A percentile compares a stretch with the other conserved stretches of the same genome.
phyloP scores from a whole-genome alignment of 2,329 filamentous ascomycete species.

The Botrytis sinoallii region DNA sequence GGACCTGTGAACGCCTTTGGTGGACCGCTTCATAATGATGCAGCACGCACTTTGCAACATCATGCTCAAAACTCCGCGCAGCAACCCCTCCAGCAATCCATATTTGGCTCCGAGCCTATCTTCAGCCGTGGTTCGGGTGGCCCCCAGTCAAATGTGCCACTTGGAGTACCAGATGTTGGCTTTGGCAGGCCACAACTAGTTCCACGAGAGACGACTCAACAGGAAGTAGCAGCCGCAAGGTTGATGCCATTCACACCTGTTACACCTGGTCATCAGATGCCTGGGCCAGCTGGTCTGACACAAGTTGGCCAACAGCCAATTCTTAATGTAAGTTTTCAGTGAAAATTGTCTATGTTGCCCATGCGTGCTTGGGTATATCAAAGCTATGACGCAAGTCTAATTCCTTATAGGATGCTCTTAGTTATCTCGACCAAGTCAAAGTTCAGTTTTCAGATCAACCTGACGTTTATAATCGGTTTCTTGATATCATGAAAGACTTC shows the following conservation, averaged over 20 bases:
- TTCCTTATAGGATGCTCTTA: conserved; percentile 67
- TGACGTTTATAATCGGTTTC: conserved; percentile 93
- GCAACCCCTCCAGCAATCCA: conserved; percentile 50
- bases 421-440: conserved; percentile 97
- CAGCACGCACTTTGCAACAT: conserved; percentile 51
- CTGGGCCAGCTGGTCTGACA: conserved; percentile 52
- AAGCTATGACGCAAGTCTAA: conserved; percentile 20
- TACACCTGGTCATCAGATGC: conserved; percentile 36
- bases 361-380: conserved; percentile 21
- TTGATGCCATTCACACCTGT: conserved; percentile 54
- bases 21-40: conserved; percentile 53
- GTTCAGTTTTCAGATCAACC: conserved; percentile 96
- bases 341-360: background rate
- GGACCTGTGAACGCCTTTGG: conserved; percentile 47
- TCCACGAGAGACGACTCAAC: conserved; percentile 38
- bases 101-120: conserved; percentile 54
- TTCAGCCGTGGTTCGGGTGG: conserved; percentile 10
- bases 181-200: conserved; percentile 55
- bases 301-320: conserved; percentile 79
- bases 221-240: conserved; percentile 57
- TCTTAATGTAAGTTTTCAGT: conserved; percentile 56
- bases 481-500: conserved; percentile 99
- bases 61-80: conserved; percentile 45
- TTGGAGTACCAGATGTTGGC: conserved; percentile 55
- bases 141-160: conserved; percentile 42